Evolutionary conservation across 2,329 filamentous ascomycete species (phyloP), one percentile per base, ranked within the genome.

Genomic region (Fusarium beomiforme): DNA sequence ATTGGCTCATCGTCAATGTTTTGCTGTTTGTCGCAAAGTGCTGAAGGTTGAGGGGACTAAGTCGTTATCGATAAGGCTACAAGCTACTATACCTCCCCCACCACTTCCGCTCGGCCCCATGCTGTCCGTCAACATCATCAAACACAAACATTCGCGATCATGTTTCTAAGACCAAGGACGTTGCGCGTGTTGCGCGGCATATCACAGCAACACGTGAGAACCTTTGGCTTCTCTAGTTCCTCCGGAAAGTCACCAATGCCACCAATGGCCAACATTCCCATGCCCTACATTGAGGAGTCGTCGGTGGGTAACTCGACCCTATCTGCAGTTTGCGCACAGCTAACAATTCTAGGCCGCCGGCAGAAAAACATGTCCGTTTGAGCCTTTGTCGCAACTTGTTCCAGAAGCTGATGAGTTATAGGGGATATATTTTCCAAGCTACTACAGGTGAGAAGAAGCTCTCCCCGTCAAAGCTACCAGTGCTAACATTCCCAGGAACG

Each of bases 361-460:
- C 69, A 93, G 92, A 87, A 91, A 91, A 79, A 93, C 91, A 80
- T 93, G 92, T 94, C 85, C 73, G 89, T 73, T 46, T 9, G 13
- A 17, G 11, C 17, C 10, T 14, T 9, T 12, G 8, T 8, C 3
- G 13, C 17, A 16, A 23, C 14, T 17, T n/a, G 21, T 55, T 63
- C 29, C 59, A 50, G 2, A 66, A 47, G 64, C 76, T 70, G 71
- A 74, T 58, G 23, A n/a, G 44, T 26, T 59, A 67, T 78, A 92
- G 92, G 92, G 82, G 92, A 95, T 79, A 94, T 95, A 73, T 95
- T 95, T 81, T 94, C 92, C 23, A 91, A 93, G 77, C 85, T 95
- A 9, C 83, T 95, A 21, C 92, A 94, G 84, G 91, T 92, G 83
- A 58, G 81, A 17, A 14, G 12, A 46, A 26, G 19, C 19, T 29